Conservation (phyloP, 1,139 yeast species). For the Debaryomyces robertsiae region DNA sequence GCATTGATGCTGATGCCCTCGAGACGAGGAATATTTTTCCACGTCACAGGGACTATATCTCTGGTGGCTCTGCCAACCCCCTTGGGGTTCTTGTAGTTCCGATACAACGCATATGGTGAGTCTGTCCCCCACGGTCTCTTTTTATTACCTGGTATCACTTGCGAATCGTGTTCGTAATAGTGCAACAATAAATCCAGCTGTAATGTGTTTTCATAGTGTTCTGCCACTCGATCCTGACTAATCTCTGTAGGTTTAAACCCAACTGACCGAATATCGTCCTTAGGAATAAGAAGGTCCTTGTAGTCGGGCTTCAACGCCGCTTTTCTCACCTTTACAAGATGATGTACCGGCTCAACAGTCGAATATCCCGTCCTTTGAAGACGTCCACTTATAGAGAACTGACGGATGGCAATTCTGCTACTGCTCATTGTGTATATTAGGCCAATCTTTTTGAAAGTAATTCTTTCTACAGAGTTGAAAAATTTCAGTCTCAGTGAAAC, state of each 20-base stretch:
- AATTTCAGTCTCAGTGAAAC: slow-evolving; percentile 11
- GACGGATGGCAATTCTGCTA: slow-evolving; percentile 38
- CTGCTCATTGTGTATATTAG: slow-evolving; percentile 14
- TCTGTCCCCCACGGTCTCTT: slow-evolving; percentile 84
- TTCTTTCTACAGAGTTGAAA: slow-evolving; percentile 9
- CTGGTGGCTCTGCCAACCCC: slow-evolving; percentile 72
- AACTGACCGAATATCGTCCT: slow-evolving; percentile 75
- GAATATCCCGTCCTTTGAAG: slow-evolving; percentile 69
- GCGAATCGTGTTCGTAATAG: slow-evolving; percentile 68
- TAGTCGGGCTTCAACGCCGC: slow-evolving; percentile 68
- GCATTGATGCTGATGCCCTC: slow-evolving; percentile 70
- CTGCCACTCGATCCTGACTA: slow-evolving; percentile 77
- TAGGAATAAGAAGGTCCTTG: slow-evolving; percentile 64
- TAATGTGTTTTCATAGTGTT: slow-evolving; percentile 73
- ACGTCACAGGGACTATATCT: slow-evolving; percentile 65
- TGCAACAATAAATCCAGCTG: slow-evolving; percentile 78
- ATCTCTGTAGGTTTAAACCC: slow-evolving; percentile 72
- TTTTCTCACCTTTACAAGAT: slow-evolving; percentile 74
- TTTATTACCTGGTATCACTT: slow-evolving; percentile 62
- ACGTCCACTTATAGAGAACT: slow-evolving; percentile 45
- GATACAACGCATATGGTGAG: slow-evolving; percentile 87
- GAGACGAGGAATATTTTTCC: slow-evolving; percentile 72
- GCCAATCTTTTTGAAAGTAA: not conserved
- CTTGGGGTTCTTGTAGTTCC: slow-evolving; percentile 66
- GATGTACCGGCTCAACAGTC: slow-evolving; percentile 89